Base-by-base conservation (phyloP, 108 stramenopile genomes). In the Chaetoceros muelleri region DNA sequence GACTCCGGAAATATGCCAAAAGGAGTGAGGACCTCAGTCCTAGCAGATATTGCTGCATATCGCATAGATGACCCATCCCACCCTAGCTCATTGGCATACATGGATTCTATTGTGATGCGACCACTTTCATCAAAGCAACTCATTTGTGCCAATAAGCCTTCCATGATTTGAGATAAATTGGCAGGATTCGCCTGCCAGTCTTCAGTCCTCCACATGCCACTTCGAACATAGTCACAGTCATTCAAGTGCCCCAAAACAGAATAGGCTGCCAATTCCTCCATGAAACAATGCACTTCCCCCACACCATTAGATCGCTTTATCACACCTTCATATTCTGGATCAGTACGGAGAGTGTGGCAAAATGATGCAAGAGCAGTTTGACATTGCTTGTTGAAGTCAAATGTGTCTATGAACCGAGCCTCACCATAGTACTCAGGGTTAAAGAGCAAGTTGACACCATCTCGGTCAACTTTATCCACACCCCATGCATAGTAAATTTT, bases 401-500 rank as follows among this genome's bases (percentile, higher is more conserved):
- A 78, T 21, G 53, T 49, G 7, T 63, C 46, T 0, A 44, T 55
- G 53, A 67, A 78, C 0, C 26, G 52, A 0, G 77, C 51, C 18
- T 55, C 56, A 29, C 77, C 77, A 48, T 60, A 57, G 55, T 65
- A 31, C 1, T 60, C 53, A 18, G 72, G 64, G 17, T 73, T 61
- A 17, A 71, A 22, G 30, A 78, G 44, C 50, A 67, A 70, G 48
- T 71, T 74, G 44, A 78, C 77, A 20, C 77, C 77, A 28, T 31
- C 45, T 24, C 77, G 61, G 34, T 71, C 70, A 23, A 78, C 73
- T 17, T 72, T 65, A 3, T 53, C 71, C 16, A 78, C 16, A 7
- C 77, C 77, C 73, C 73, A 78, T 17, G 67, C 66, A 52, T 65
- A 78, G 60, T 64, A 74, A 0, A 78, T 67, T 34, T 66, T 74